A percentile compares a stretch with the other conserved stretches of the same genome.
phyloP scores from a whole-genome alignment of 306 rosid species.

The Prinsepia uniflora region DNA sequence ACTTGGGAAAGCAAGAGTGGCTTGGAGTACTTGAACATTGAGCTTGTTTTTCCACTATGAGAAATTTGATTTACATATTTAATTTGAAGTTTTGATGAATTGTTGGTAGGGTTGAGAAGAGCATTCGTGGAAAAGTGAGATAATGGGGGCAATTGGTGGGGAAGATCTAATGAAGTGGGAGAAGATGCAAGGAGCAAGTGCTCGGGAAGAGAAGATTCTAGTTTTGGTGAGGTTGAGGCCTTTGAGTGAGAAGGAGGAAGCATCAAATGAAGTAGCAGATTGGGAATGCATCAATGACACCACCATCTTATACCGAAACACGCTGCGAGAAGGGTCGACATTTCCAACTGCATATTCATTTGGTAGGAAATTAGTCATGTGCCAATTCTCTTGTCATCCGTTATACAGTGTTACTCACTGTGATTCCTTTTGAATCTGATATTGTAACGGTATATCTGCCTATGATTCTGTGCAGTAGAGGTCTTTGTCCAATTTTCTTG shows the following conservation, averaged over 20 bases:
- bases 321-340: constrained; percentile 94
- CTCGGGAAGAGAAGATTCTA: constrained; percentile 90
- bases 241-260: constrained; percentile 70
- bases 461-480: not conserved
- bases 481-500: not conserved
- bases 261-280: constrained; percentile 67
- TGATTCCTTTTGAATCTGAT: constrained; percentile 9
- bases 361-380: constrained; percentile 50
- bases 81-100: constrained; percentile 22
- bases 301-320: constrained; percentile 79
- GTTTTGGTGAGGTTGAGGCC: constrained; percentile 92
- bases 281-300: constrained; percentile 99
- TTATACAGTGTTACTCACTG: constrained; percentile 16
- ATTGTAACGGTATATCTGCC: not conserved
- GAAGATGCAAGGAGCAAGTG: constrained; percentile 64
- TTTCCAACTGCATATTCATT: constrained; percentile 92
- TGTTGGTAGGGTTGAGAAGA: constrained; percentile 30
- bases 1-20: constrained; percentile 33
- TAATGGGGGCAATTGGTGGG: constrained; percentile 83
- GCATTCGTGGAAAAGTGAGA: constrained; percentile 25
- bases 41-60: constrained; percentile 28
- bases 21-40: constrained; percentile 12
- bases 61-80: constrained; percentile 23
- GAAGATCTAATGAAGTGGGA: constrained; percentile 84
- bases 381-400: not conserved